Percentiles rank a stretch among this genome's conserved stretches.
Conservation (phyloP, 2,329 filamentous ascomycete species). For the Stagonosporopsis vannaccii region DNA sequence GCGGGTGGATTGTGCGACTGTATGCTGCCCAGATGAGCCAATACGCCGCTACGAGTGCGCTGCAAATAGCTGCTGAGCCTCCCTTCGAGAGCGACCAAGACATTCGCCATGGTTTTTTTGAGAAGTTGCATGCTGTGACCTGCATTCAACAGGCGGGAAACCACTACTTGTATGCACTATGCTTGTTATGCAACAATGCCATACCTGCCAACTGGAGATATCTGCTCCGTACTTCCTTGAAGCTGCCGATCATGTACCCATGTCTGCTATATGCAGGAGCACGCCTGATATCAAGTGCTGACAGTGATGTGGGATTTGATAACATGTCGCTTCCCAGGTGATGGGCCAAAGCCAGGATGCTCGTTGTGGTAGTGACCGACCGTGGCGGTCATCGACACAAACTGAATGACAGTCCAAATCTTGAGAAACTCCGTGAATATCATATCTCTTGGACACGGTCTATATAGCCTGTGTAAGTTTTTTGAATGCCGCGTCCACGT, state of each 20-base stretch:
- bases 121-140: not conserved
- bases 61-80: not conserved
- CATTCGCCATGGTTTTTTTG: not conserved
- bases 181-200: not conserved
- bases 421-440: too few species aligned
- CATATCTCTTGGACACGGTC: too few species aligned
- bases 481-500: slow-evolving; percentile 2
- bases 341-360: too few species aligned
- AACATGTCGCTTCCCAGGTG: not conserved
- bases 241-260: not conserved
- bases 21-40: slow-evolving; percentile 25
- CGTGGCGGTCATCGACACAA: not conserved
- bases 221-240: not conserved
- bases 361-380: too few species aligned
- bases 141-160: not conserved
- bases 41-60: slow-evolving; percentile 2
- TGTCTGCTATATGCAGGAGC: slow-evolving; percentile 4
- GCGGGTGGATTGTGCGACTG: slow-evolving; percentile 27
- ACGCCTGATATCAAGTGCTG: not conserved
- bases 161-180: not conserved
- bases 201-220: not conserved
- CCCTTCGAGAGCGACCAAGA: not conserved
- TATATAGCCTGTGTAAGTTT: not conserved
- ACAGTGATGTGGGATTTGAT: not conserved
- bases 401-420: too few species aligned